Conservation (phyloP, 371 early-diverging fungal species). For the Sporodiniella umbellata region DNA sequence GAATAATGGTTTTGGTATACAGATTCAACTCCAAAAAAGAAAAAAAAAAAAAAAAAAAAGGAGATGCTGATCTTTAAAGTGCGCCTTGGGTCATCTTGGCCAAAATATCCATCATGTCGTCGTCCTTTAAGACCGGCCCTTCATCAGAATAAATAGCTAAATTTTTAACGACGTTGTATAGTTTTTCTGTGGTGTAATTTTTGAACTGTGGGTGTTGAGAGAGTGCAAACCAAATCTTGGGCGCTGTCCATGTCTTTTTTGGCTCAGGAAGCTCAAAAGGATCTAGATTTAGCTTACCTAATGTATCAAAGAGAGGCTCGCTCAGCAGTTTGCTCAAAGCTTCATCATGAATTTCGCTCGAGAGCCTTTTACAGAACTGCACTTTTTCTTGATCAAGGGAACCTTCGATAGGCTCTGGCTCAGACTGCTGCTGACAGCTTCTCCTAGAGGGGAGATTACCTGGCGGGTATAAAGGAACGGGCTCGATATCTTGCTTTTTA, state of each 20-base stretch:
- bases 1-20: too few species aligned
- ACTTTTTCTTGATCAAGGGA: constrained; percentile 17
- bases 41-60: too few species aligned
- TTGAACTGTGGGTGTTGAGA: constrained; percentile 48
- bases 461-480: constrained; percentile 21
- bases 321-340: constrained; percentile 29
- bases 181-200: constrained; percentile 31
- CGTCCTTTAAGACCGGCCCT: constrained; percentile 49
- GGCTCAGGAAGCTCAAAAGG: constrained; percentile 3
- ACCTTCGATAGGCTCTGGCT: too few species aligned
- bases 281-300: constrained; percentile 27
- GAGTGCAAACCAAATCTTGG: constrained; percentile 52
- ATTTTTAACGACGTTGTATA: constrained; percentile 47
- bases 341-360: constrained; percentile 25
- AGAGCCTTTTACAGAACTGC: constrained; percentile 22
- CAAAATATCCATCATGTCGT: constrained; percentile 25
- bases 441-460: not conserved
- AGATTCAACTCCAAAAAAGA: too few species aligned
- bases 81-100: constrained; percentile 20
- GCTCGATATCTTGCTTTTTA: constrained; percentile 13
- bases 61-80: too few species aligned
- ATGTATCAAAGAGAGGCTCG: constrained; percentile 41
- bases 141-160: constrained; percentile 50
- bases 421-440: too few species aligned
- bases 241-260: constrained; percentile 1